phyloP scores from a whole-genome alignment of 164 flowering plant genomes.

The Piper betle region DNA sequence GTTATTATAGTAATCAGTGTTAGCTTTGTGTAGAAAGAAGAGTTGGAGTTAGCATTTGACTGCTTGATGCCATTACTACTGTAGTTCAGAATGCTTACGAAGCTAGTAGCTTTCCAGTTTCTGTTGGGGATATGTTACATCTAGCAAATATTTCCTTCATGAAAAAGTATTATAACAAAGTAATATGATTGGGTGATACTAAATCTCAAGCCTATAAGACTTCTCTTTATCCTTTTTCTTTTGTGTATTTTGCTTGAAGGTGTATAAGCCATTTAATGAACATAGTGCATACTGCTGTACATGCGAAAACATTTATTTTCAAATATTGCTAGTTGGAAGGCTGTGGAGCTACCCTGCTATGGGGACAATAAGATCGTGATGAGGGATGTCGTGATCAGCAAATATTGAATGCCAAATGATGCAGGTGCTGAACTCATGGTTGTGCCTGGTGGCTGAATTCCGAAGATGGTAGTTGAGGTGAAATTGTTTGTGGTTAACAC shows the following conservation, averaged over 20 bases:
- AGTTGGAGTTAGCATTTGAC: neutral
- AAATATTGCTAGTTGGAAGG: neutral
- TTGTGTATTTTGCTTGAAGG: too few relatives aligned
- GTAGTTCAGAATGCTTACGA: too few relatives aligned
- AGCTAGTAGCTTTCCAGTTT: too few relatives aligned
- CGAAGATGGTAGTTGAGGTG: constrained; percentile 21
- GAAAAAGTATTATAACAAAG: too few relatives aligned
- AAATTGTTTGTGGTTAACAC: constrained; percentile 28
- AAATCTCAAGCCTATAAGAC: too few relatives aligned
- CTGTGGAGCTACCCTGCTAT: neutral
- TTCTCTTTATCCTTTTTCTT: neutral
- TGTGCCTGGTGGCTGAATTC: constrained; percentile 30
- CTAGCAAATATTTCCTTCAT: too few relatives aligned
- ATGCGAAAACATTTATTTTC: neutral
- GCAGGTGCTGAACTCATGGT: constrained; percentile 21
- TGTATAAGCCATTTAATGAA: neutral
- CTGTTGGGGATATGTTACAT: too few relatives aligned
- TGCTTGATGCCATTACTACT: too few relatives aligned
- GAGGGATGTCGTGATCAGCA: constrained; percentile 10
- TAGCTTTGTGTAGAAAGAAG: neutral
- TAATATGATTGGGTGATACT: too few relatives aligned
- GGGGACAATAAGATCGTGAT: neutral
- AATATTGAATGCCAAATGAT: constrained; percentile 18
- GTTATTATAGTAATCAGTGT: neutral
- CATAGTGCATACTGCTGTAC: neutral